phyloP scores from a whole-genome alignment of 352 stramenopile species.

The Peronosclerospora sorghi region DNA sequence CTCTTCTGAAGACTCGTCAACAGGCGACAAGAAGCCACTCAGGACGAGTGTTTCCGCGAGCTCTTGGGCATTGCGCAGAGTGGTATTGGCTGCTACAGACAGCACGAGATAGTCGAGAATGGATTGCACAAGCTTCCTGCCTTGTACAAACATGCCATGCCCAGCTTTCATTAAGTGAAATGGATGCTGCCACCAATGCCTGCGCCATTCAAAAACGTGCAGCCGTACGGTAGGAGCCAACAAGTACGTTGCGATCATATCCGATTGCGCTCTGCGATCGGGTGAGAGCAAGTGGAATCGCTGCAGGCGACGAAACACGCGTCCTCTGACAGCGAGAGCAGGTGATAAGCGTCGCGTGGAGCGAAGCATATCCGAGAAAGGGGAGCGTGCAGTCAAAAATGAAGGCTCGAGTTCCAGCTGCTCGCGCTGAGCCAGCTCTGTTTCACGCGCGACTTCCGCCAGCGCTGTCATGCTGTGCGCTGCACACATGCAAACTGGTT shows the following conservation, averaged over 20 bases:
- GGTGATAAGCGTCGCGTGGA: background rate
- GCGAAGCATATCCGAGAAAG: constrained; percentile 1
- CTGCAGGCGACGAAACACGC: constrained; percentile 27
- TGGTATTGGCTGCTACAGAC: constrained; percentile 19
- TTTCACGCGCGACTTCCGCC: constrained; percentile 20
- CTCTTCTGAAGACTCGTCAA: constrained; percentile 9
- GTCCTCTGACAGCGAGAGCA: constrained; percentile 12
- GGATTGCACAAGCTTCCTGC: constrained; percentile 23
- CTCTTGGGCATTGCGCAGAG: constrained; percentile 15
- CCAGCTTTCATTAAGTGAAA: constrained; percentile 13
- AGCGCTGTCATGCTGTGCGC: constrained; percentile 22
- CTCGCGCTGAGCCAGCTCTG: constrained; percentile 17
- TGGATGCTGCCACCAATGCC: constrained; percentile 23
- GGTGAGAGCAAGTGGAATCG: constrained; percentile 22
- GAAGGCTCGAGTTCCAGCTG: constrained; percentile 15
- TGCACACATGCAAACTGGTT: too few species aligned
- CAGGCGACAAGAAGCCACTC: constrained; percentile 23
- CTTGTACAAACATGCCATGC: constrained; percentile 23
- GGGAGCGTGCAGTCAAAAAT: constrained; percentile 9
- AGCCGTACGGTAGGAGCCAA: constrained; percentile 18
- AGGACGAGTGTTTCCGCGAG: constrained; percentile 26
- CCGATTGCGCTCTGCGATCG: constrained; percentile 21
- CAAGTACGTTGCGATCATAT: constrained; percentile 26
- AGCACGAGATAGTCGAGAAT: constrained; percentile 21
- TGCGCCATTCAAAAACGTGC: constrained; percentile 16